A percentile compares a stretch with the other conserved stretches of the same genome.
Evolutionary conservation across 345 rosid species (phyloP).

Genomic region (Pugionium cornutum): DNA sequence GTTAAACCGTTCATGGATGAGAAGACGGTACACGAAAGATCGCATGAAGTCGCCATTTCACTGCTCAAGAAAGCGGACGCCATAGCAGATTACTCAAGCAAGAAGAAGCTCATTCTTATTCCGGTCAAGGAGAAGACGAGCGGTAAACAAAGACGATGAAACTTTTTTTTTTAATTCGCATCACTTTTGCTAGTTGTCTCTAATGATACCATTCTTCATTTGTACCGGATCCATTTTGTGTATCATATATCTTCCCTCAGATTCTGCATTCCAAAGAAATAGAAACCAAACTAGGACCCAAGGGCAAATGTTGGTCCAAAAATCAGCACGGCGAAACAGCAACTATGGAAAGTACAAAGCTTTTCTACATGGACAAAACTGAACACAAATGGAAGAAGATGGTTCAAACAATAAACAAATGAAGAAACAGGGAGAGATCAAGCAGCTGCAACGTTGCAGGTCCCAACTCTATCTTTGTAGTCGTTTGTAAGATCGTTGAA

Average conservation of each 20-base stretch:
- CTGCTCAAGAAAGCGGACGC: constrained; percentile 59
- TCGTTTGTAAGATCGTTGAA: constrained; percentile 88
- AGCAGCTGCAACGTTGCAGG: constrained; percentile 68
- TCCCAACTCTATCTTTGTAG: constrained; percentile 84
- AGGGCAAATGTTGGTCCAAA: constrained; percentile 15
- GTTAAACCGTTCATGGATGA: constrained; percentile 72
- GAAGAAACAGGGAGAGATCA: constrained; percentile 35
- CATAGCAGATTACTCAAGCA: constrained; percentile 52
- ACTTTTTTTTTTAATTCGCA: background rate
- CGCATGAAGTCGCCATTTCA: constrained; percentile 61
- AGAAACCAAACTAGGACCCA: background rate
- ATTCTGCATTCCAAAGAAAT: too few relatives aligned
- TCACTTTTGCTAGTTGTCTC: constrained; percentile 26
- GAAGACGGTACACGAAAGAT: constrained; percentile 49
- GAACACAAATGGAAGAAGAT: constrained; percentile 29
- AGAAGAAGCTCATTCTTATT: constrained; percentile 72
- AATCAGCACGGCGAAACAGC: constrained; percentile 26
- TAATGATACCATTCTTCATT: background rate
- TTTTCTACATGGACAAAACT: constrained; percentile 28
- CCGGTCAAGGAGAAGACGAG: constrained; percentile 66
- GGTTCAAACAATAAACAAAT: constrained; percentile 27
- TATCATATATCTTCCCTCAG: too few relatives aligned
- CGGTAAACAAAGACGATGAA: constrained; percentile 40
- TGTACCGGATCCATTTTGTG: too few relatives aligned
- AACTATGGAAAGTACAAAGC: constrained; percentile 16